Evolutionary conservation across 2,329 filamentous ascomycete species (phyloP), one percentile per base, ranked within the genome.

Genomic region (Myriangium duriaei): DNA sequence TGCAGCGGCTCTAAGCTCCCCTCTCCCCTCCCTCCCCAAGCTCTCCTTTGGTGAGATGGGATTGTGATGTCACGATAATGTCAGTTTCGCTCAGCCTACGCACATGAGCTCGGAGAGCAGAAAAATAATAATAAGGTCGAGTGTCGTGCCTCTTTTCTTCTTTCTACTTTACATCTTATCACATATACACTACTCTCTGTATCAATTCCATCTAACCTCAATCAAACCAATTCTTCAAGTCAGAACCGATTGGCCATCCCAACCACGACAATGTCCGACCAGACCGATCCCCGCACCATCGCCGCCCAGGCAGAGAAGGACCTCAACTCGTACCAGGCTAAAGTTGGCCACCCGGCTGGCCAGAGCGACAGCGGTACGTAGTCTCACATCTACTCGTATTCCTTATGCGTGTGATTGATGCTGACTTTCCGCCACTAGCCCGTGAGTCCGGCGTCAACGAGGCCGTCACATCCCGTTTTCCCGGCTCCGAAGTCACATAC

Each of bases 301-400:
- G 64, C 67, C 37, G 52, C 62, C 47, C 54, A 68, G 45, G 65
- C 66, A 9, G 65, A 69, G 57, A 53, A 53, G 12, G 64, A 70
- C 40, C 56, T 69, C 37, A 65, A 67, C 52, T 60, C 61, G 6
- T 46, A 61, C 21, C 41, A 48, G 11, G 59, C 60, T 7, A 63
- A 62, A 45, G 35, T 42, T 14, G 47, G 42, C n/a, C 47, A 42
- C 34, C n/a, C n/a, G n/a, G n/a, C n/a, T n/a, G 43, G 34, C 4
- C 46, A 48, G 19, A 59, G 56, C 37, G 55, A 61, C 37, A 61
- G 57, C 30, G 57, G 61, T 65, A 58, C 7, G 49, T 49, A 12
- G 12, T 13, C 13, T 4, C 17, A 17, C 36, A 30, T 34, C 21
- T 21, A 33, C 24, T 29, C 16, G 11, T 15, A 11, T 32, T 9